Evolutionary conservation across 1,139 yeast species (phyloP).

Genomic region (Geotrichum phurueaensis): DNA sequence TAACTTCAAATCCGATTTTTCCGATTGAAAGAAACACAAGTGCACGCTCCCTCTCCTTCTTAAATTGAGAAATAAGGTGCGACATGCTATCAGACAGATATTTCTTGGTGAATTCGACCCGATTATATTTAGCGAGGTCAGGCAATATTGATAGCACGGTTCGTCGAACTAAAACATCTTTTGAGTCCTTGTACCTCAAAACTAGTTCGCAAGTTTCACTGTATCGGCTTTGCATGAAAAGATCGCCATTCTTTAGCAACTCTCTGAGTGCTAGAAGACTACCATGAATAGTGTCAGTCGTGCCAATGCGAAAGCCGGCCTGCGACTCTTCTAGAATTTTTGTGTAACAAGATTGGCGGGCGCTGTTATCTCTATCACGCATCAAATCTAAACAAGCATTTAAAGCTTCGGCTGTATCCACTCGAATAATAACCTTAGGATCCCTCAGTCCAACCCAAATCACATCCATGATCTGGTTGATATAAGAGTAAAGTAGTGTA

Average conservation of each 20-base stretch:
- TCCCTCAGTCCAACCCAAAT: conserved; percentile 88
- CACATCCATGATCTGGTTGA: conserved; percentile 70
- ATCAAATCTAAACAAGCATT: conserved; percentile 73
- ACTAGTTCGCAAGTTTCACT: conserved; percentile 74
- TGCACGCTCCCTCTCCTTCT: conserved; percentile 70
- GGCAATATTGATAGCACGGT: conserved; percentile 83
- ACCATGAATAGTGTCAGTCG: conserved; percentile 73
- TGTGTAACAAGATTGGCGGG: conserved; percentile 69
- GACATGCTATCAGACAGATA: conserved; percentile 76
- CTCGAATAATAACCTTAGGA: conserved; percentile 63
- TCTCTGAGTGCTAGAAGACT: conserved; percentile 78
- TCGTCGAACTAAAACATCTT: conserved; percentile 65
- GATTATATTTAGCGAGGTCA: conserved; percentile 70
- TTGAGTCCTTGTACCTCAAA: conserved; percentile 70
- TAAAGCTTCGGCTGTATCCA: conserved; percentile 78
- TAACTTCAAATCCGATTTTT: conserved; percentile 74
- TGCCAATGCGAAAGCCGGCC: conserved; percentile 35
- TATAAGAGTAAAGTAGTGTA: conserved; percentile 70
- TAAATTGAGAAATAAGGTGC: conserved; percentile 72
- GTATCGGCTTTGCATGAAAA: conserved; percentile 64
- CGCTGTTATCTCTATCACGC: conserved; percentile 67
- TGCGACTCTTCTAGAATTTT: conserved; percentile 60
- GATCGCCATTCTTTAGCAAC: conserved; percentile 58
- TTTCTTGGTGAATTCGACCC: conserved; percentile 69
- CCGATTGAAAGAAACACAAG: conserved; percentile 82